A percentile compares a stretch with the other conserved stretches of the same genome.
phyloP scores from a whole-genome alignment of 176 grass and related monocot genomes.

The Carex cristatella region DNA sequence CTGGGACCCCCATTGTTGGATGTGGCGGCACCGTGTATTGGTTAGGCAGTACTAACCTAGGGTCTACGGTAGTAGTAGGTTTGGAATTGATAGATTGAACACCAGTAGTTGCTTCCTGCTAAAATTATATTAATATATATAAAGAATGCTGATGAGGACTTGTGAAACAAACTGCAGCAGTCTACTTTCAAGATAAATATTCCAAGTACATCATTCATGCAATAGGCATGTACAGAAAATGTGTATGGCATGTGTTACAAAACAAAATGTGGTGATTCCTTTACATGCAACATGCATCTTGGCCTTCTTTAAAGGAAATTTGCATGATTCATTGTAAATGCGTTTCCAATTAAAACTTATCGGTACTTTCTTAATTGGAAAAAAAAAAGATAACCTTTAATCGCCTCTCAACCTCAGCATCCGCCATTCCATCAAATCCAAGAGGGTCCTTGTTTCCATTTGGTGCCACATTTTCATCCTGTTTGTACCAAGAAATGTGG shows the following conservation, averaged over 20 bases:
- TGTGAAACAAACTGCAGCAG: not conserved
- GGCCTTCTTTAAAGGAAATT: not conserved
- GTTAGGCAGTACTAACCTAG: constrained; percentile 18
- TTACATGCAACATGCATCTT: not conserved
- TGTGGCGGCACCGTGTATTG: constrained; percentile 33
- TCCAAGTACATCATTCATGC: constrained; percentile 6
- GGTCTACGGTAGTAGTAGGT: constrained; percentile 39
- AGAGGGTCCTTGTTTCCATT: constrained; percentile 54
- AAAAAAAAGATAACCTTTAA: constrained; percentile 59
- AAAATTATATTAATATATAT: constrained; percentile 17
- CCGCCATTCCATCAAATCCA: constrained; percentile 72
- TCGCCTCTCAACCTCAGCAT: constrained; percentile 77
- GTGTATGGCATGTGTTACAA: constrained; percentile 16
- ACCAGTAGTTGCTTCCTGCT: constrained; percentile 59
- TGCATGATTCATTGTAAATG: constrained; percentile 20
- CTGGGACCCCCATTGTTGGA: constrained; percentile 25
- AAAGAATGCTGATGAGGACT: constrained; percentile 7
- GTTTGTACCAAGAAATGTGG: not conserved
- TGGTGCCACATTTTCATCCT: constrained; percentile 58
- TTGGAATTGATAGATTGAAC: constrained; percentile 39
- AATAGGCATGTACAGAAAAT: constrained; percentile 5
- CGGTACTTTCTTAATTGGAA: not conserved
- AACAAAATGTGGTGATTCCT: constrained; percentile 8
- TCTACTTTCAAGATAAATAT: not conserved
- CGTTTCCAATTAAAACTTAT: not conserved